Percentiles rank a stretch among this genome's conserved stretches.
Evolutionary conservation across 768 basidiomycete genomes (phyloP).

Genomic region (Boletus subparvulus): DNA sequence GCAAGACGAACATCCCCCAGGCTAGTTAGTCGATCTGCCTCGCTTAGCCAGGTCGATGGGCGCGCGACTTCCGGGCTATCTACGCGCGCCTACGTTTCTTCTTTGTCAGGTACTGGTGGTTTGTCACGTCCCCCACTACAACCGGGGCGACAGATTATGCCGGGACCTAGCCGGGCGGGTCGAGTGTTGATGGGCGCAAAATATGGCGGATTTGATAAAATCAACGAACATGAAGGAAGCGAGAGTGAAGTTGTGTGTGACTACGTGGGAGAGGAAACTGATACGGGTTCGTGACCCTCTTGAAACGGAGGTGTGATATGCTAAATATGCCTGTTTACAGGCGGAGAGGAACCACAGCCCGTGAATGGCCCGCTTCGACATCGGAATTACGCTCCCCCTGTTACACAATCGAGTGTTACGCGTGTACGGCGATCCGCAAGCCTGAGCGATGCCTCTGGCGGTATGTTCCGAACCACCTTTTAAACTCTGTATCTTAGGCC

Average conservation of each 20-base stretch:
- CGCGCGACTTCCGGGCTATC: constrained; percentile 34
- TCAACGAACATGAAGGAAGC: constrained; percentile 44
- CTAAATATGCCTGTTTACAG: constrained; percentile 29
- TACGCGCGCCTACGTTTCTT: constrained; percentile 33
- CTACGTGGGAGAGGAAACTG: constrained; percentile 38
- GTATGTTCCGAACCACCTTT: constrained; percentile 26
- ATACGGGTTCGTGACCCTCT: constrained; percentile 34
- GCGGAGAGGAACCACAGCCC: constrained; percentile 30
- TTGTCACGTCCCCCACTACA: constrained; percentile 41
- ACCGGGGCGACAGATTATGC: constrained; percentile 41
- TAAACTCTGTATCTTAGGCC: constrained; percentile 26
- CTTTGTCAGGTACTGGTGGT: constrained; percentile 33
- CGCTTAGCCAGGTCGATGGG: constrained; percentile 34
- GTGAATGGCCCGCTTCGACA: constrained; percentile 27
- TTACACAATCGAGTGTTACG: constrained; percentile 41
- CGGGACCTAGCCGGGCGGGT: constrained; percentile 47
- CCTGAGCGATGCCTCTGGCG: constrained; percentile 57
- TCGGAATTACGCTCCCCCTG: constrained; percentile 26
- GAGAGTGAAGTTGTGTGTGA: constrained; percentile 40
- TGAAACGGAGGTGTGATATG: constrained; percentile 9
- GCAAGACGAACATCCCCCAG: constrained; percentile 27
- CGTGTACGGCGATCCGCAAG: constrained; percentile 76
- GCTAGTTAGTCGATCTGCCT: constrained; percentile 32
- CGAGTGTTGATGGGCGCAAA: constrained; percentile 47
- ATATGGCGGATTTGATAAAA: constrained; percentile 46